Evolutionary conservation across 2,329 filamentous ascomycete genomes (phyloP).

Genomic region (Penicillium polonicum): DNA sequence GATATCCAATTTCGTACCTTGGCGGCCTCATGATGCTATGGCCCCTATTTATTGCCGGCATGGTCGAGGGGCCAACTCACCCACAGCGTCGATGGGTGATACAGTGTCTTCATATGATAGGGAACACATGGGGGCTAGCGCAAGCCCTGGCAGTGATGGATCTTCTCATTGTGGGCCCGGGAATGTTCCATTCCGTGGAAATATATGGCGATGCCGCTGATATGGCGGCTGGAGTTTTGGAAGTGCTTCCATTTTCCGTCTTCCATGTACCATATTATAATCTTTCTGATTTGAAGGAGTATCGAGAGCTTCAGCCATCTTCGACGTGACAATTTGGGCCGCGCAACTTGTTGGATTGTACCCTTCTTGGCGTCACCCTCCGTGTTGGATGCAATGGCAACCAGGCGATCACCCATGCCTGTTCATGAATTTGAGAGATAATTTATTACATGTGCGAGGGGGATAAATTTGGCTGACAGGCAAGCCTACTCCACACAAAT

Average conservation of each 20-base stretch:
- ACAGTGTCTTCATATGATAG: not conserved
- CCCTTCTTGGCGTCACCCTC: not conserved
- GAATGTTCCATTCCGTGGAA: not conserved
- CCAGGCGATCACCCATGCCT: too few species aligned
- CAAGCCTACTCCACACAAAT: too few species aligned
- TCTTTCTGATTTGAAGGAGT: not conserved
- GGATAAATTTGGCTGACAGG: too few species aligned
- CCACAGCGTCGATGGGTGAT: not conserved
- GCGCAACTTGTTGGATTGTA: not conserved
- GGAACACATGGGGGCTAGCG: not conserved
- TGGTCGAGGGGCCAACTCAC: not conserved
- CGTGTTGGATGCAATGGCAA: too few species aligned
- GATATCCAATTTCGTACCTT: not conserved
- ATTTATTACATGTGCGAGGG: too few species aligned
- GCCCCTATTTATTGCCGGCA: not conserved
- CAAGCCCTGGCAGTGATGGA: not conserved
- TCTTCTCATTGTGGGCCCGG: not conserved
- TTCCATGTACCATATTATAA: not conserved
- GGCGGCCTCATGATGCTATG: not conserved
- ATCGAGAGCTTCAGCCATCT: not conserved
- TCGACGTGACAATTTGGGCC: not conserved
- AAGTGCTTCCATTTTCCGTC: not conserved
- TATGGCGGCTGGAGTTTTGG: not conserved
- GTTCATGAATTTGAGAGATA: too few species aligned
- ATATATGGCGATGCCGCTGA: not conserved